Evolutionary conservation across 2,329 filamentous ascomycete genomes (phyloP).

Genomic region (Aspergillus tubingensis): DNA sequence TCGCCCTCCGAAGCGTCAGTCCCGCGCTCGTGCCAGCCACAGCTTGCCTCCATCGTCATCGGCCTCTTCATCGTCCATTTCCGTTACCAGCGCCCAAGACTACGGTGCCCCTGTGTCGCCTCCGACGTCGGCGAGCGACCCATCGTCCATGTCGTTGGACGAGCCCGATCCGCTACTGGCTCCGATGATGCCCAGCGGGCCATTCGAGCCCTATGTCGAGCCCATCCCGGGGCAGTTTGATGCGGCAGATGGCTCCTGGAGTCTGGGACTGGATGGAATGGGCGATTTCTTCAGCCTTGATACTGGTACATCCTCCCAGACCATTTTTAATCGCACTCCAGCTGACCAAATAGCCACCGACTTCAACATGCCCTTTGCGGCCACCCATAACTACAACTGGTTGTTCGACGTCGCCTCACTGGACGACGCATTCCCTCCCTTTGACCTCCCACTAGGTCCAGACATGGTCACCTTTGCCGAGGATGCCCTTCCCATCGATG

Average conservation of each 20-base stretch:
- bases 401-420: conserved; percentile 53
- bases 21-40: conserved; percentile 3
- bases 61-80: conserved; percentile 14
- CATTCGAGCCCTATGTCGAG: conserved; percentile 36
- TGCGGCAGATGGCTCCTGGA: conserved; percentile 36
- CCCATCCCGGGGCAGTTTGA: conserved; percentile 38
- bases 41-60: conserved; percentile 5
- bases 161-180: conserved; percentile 32
- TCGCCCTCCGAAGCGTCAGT: conserved; percentile 34
- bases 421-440: conserved; percentile 36
- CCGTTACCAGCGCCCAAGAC: conserved; percentile 16
- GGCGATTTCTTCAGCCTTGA: conserved; percentile 62
- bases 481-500: background rate
- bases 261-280: conserved; percentile 22
- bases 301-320: conserved; percentile 42
- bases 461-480: conserved; percentile 27
- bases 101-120: conserved; percentile 31
- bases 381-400: conserved; percentile 65
- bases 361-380: conserved; percentile 67
- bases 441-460: conserved; percentile 27
- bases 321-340: background rate
- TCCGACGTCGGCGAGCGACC: conserved; percentile 28
- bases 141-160: conserved; percentile 25
- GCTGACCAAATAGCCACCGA: conserved; percentile 51
- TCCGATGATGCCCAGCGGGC: conserved; percentile 33